These are phyloP conservation scores for Paraurostyla sp. DNA, from an alignment of 73 alveolate species.

Conservation along the genomic window DNA sequence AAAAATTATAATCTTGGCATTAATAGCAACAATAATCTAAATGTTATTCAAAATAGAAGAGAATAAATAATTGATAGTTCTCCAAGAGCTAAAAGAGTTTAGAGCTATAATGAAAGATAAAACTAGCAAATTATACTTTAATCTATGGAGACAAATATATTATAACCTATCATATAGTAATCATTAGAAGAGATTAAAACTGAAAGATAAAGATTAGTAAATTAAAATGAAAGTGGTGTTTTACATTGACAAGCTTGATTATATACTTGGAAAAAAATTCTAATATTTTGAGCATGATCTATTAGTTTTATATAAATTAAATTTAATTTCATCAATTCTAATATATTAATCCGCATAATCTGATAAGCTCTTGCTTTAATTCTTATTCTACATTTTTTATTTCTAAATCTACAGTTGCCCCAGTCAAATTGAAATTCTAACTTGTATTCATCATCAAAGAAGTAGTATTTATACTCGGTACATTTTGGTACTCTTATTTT, in stretches of 20 bases:
- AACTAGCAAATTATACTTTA: neutral
- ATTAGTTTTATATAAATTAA: neutral
- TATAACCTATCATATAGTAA: neutral
- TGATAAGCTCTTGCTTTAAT: neutral
- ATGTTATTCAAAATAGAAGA: neutral
- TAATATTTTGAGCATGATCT: neutral
- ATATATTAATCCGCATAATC: neutral
- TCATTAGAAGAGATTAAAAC: neutral
- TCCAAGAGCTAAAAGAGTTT: conserved; percentile 5
- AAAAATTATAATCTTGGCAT: neutral
- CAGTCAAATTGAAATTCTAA: neutral
- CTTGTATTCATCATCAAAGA: neutral
- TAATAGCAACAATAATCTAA: neutral
- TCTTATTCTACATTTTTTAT: conserved; percentile 4
- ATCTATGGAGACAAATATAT: neutral
- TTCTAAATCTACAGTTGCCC: neutral
- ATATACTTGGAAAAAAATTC: no score
- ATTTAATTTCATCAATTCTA: neutral
- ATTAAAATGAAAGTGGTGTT: no score
- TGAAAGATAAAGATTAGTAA: neutral
- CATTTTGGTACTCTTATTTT: neutral
- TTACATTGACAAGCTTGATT: no score
- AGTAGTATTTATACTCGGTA: conserved; percentile 39
- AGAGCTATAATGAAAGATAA: neutral
- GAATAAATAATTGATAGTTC: neutral